phyloP scores from a whole-genome alignment of 2,329 filamentous ascomycete genomes.

The Cryoendolithus antarcticus region DNA sequence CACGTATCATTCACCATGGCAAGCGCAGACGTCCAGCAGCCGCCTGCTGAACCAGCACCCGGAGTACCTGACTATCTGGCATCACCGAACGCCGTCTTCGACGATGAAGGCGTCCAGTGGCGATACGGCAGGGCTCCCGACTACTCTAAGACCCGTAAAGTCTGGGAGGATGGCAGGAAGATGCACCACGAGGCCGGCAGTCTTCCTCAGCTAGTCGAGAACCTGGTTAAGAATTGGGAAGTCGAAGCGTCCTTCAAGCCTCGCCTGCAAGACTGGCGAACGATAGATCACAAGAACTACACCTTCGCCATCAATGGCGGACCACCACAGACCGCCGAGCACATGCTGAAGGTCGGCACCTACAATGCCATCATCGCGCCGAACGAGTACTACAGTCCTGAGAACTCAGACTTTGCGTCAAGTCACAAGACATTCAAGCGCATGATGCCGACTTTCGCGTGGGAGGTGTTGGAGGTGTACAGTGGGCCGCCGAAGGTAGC shows the following conservation, averaged over 20 bases:
- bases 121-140: constrained; percentile 49
- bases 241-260: constrained; percentile 59
- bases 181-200: constrained; percentile 43
- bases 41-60: constrained; percentile 21
- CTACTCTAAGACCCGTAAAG: constrained; percentile 50
- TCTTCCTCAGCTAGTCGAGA: constrained; percentile 51
- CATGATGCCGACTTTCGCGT: constrained; percentile 62
- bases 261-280: constrained; percentile 50
- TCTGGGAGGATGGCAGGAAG: constrained; percentile 46
- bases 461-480: constrained; percentile 59
- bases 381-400: constrained; percentile 52
- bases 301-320: constrained; percentile 53
- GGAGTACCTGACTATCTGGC: constrained; percentile 46
- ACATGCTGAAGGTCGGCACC: constrained; percentile 56
- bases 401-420: constrained; percentile 47
- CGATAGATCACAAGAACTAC: constrained; percentile 48
- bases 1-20: constrained; percentile 12
- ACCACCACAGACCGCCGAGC: constrained; percentile 42
- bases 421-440: constrained; percentile 61
- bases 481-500: constrained; percentile 49
- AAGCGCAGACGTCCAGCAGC: constrained; percentile 15
- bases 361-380: constrained; percentile 56
- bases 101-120: constrained; percentile 44
- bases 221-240: constrained; percentile 63
- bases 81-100: constrained; percentile 46